Evolutionary conservation across 345 rosid species (phyloP).

Genomic region (Hibiscus tridactylites): DNA sequence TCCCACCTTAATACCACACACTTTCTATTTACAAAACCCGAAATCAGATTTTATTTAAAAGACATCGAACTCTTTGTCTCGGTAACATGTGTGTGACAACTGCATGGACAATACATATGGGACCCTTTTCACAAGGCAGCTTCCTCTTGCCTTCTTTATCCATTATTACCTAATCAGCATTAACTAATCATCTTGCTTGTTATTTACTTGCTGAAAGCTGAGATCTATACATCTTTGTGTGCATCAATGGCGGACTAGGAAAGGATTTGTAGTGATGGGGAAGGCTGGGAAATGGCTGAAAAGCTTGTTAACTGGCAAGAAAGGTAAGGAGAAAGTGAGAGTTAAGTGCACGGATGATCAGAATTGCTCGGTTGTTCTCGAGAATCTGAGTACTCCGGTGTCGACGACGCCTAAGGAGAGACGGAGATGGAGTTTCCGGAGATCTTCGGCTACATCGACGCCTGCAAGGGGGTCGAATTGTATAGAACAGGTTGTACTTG

Average conservation of each 20-base stretch:
- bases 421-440: conserved; percentile 81
- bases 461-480: conserved; percentile 25
- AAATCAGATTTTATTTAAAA: no score
- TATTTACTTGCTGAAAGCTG: not conserved
- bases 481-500: conserved; percentile 13
- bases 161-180: no score
- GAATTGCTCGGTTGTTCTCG: conserved; percentile 15
- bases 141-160: not conserved
- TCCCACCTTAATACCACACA: no score
- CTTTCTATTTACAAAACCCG: no score
- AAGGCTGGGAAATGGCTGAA: conserved; percentile 78
- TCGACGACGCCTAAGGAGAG: conserved; percentile 63
- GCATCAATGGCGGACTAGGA: conserved; percentile 21
- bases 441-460: conserved; percentile 58
- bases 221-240: conserved; percentile 13
- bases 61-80: no score
- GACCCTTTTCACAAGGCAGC: not conserved
- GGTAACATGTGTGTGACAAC: no score
- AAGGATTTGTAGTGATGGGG: conserved; percentile 44
- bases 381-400: conserved; percentile 41
- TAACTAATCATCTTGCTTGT: no score
- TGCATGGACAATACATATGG: no score
- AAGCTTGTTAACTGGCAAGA: conserved; percentile 59
- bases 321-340: conserved; percentile 37
- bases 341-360: conserved; percentile 4